These are phyloP conservation scores for Sphaerobolus stellatus DNA, from an alignment of 1,284 basidiomycete genomes.

Conservation along the genomic window DNA sequence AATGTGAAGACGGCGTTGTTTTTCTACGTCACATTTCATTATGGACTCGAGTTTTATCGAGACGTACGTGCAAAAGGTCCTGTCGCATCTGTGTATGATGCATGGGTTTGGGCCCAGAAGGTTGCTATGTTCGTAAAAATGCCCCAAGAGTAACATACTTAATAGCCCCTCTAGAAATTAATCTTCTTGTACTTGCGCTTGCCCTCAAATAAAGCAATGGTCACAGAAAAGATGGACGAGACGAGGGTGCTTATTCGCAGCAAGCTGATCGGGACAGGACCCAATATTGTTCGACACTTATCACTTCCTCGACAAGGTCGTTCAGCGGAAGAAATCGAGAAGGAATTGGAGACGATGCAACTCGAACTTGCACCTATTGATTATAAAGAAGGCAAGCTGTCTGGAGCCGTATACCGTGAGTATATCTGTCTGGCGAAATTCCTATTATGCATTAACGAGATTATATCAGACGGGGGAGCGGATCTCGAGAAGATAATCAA, in stretches of 20 bases:
- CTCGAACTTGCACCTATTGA: conserved; percentile 47
- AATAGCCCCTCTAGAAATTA: not conserved
- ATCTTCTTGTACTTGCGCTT: conserved; percentile 59
- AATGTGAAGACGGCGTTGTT: conserved; percentile 61
- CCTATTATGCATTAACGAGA: conserved; percentile 11
- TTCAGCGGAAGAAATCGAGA: conserved; percentile 72
- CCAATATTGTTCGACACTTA: conserved; percentile 60
- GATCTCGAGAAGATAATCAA: conserved; percentile 75
- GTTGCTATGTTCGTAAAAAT: conserved; percentile 36
- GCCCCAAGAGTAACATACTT: not conserved
- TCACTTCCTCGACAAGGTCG: conserved; percentile 69
- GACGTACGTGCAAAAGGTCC: conserved; percentile 79
- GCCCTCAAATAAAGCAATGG: conserved; percentile 66
- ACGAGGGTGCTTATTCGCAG: conserved; percentile 64
- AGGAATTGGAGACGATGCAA: conserved; percentile 81
- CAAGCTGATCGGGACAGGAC: conserved; percentile 66
- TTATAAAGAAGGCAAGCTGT: conserved; percentile 79
- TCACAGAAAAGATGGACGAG: conserved; percentile 69
- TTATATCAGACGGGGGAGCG: conserved; percentile 70
- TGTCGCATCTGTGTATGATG: conserved; percentile 46
- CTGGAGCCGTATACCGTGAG: conserved; percentile 87
- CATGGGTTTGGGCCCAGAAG: conserved; percentile 58
- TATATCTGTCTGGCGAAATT: conserved; percentile 17
- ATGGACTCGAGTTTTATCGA: conserved; percentile 53
- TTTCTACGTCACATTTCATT: conserved; percentile 57